Evolutionary conservation across 2,329 filamentous ascomycete genomes (phyloP).

Genomic region (Paraphaeosphaeria minitans): DNA sequence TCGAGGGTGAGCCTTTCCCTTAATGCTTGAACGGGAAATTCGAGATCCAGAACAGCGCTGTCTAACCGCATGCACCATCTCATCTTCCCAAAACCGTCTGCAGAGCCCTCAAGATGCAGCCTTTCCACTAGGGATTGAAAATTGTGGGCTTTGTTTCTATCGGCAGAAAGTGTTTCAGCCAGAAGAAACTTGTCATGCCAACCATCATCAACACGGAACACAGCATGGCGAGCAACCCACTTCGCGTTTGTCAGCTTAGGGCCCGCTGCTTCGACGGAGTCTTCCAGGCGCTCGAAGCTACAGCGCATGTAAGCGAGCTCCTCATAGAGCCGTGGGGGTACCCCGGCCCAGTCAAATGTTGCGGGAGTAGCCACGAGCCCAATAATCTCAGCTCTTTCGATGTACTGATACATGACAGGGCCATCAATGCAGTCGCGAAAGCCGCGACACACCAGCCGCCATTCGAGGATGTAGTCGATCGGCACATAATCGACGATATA

Average conservation of each 20-base stretch:
- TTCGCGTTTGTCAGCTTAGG: conserved; percentile 2
- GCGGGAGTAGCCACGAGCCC: conserved; percentile 25
- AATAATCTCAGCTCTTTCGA: conserved; percentile 29
- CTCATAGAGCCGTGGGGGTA: conserved; percentile 26
- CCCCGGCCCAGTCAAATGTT: neutral
- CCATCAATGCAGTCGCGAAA: conserved; percentile 42
- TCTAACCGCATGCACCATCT: conserved; percentile 36
- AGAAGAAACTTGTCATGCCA: conserved; percentile 21
- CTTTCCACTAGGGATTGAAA: conserved; percentile 12
- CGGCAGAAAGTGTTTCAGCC: neutral
- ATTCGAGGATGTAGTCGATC: conserved; percentile 32
- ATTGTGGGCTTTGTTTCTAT: conserved; percentile 1
- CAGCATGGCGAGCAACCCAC: conserved; percentile 26
- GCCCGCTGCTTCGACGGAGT: neutral
- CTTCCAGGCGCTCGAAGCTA: conserved; percentile 14
- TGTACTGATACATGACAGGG: conserved; percentile 27
- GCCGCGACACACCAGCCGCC: conserved; percentile 36
- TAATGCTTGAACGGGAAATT: conserved; percentile 18
- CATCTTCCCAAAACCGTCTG: conserved; percentile 25
- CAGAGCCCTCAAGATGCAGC: conserved; percentile 13
- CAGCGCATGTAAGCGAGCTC: conserved; percentile 24
- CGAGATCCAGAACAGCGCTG: conserved; percentile 31
- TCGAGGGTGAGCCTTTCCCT: conserved; percentile 16
- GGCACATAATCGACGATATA: conserved; percentile 35
- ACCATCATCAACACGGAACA: conserved; percentile 29